Conservation (phyloP, 2,329 filamentous ascomycete species). For the Colletotrichum coccodes region DNA sequence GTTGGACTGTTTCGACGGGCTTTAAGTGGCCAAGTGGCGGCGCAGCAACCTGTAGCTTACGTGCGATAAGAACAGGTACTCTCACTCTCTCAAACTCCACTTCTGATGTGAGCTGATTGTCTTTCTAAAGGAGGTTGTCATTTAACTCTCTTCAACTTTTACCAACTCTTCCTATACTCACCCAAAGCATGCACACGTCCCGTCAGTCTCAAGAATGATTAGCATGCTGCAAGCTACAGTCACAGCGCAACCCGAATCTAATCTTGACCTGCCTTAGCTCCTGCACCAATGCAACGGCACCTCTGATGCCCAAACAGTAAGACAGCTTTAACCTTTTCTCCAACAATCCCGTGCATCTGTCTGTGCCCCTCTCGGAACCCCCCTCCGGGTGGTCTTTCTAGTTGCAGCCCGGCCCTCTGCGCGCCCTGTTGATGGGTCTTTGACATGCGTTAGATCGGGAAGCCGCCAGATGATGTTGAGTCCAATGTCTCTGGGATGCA, state of each 20-base stretch:
- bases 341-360: conserved; percentile 1
- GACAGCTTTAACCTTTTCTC: neutral
- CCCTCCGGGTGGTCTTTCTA: conserved; percentile 3
- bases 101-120: no score
- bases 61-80: neutral
- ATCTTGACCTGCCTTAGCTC: neutral
- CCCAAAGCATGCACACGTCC: neutral
- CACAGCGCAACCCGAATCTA: neutral
- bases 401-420: neutral
- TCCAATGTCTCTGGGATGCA: conserved; percentile 2
- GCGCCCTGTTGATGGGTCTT: conserved; percentile 23
- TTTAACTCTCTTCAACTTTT: neutral
- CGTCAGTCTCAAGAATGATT: neutral
- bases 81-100: no score
- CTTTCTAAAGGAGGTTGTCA: neutral
- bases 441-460: conserved; percentile 15
- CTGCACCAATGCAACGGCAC: neutral
- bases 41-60: neutral
- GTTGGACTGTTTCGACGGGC: neutral
- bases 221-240: neutral
- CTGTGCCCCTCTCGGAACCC: neutral
- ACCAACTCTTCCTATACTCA: neutral
- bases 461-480: neutral
- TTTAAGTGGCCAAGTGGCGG: neutral
- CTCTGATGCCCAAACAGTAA: neutral